Base-by-base conservation (phyloP, 2,329 filamentous ascomycete species). In the Huntiella decipiens region DNA sequence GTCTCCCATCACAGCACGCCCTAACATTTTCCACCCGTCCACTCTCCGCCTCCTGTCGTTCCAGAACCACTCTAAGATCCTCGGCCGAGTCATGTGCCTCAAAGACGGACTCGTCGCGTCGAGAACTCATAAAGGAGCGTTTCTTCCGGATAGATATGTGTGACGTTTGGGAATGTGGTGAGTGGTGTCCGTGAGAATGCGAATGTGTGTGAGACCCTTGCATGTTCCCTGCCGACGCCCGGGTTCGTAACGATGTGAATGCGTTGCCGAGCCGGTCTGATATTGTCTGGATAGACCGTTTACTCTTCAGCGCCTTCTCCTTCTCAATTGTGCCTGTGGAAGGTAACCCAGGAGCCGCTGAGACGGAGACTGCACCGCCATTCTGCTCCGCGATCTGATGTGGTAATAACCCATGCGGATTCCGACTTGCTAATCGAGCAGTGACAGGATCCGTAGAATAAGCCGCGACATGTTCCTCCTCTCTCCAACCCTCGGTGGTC, bases 1-100 rank as follows among this genome's bases (percentile, higher is more conserved):
- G 80, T 64, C 82, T 83, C 88, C 87, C 91, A 72, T 96, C 91
- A 62, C 91, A 98, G 65, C 91, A 98, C 50, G 88, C 87, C 58
- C 91, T 73, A 52, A 98, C 91, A 60, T 98, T 95, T 68, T 96
- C 88, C 55, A 96, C 69, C 51, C 79, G 72, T 57, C 87, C 82
- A 19, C 79, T 68, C 53, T 87, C 82, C 45, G 76, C 68, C 55
- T 88, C 80, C 57, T 86, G 79, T 51, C 74, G 70, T 62, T 88
- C 82, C 55, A 88, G 83, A 52, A 87, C 77, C 52, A 79, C 72
- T 47, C 84, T 70, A 48, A 94, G 60, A 57, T 95, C 85, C 60
- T 94, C 85, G 3, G 82, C 82, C 55, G 79, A 85, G 57, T 88
- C 82, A 52, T 79, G 76, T 12, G 75, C 73, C 54, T 75, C 70